A percentile compares a stretch with the other conserved stretches of the same genome.
Conservation (phyloP, 805 yeast species). For the Lipomyces sp. region DNA sequence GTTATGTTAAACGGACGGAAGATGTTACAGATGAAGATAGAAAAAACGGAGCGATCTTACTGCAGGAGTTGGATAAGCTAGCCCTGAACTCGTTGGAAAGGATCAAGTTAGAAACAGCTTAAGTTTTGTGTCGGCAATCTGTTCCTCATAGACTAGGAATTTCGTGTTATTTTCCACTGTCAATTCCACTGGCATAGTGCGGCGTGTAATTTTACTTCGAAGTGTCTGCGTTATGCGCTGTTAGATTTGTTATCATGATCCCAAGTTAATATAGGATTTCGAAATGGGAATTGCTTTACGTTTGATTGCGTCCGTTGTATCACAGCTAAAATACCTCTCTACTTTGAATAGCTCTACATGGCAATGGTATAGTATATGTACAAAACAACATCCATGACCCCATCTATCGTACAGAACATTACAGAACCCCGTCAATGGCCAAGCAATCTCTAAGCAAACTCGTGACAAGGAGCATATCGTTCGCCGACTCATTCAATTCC, state of each 20-base stretch:
- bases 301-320: not conserved
- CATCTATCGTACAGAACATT: conserved; percentile 5
- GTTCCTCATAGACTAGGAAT: not conserved
- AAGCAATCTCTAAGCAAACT: conserved; percentile 33
- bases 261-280: too few relatives aligned
- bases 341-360: not conserved
- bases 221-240: too few relatives aligned
- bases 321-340: not conserved
- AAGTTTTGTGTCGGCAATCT: not conserved
- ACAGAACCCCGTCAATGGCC: conserved; percentile 22
- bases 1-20: conserved; percentile 40
- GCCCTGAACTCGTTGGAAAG: conserved; percentile 3
- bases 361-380: not conserved
- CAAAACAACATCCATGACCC: not conserved
- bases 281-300: not conserved
- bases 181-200: too few relatives aligned
- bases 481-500: conserved; percentile 17
- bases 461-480: conserved; percentile 31
- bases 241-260: too few relatives aligned
- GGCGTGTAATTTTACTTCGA: too few relatives aligned
- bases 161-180: not conserved
- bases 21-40: conserved; percentile 18
- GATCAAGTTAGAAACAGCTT: not conserved
- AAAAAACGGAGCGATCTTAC: conserved; percentile 17
- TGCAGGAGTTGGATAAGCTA: conserved; percentile 28